Base-by-base conservation (phyloP, 129 eudicot species). In the Sambucus nigra region DNA sequence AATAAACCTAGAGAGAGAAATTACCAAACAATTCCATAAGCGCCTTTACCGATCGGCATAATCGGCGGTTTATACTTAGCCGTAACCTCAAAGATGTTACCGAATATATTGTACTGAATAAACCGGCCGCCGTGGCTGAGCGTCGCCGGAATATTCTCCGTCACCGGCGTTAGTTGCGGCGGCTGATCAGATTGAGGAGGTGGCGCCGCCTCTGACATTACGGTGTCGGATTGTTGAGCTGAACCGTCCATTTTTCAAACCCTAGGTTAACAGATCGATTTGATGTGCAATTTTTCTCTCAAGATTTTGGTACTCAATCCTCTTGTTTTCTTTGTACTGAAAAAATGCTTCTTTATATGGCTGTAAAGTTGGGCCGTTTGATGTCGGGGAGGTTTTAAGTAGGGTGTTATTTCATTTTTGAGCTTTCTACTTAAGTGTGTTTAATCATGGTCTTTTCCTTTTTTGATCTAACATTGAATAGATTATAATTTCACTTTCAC, bases 91-190 rank as follows among this genome's bases (percentile, higher is more conserved):
- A 86, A 81, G 52, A 81, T 68, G 73, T 75, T 81, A 7, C 95
- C 92, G 51, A 78, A 78, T 19, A 86, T 72, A 57, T 86, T 81
- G 58, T 86, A 86, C 47, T 86, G 95, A 6, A 88, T 80, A 64
- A 88, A 88, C 40, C 86, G 66, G 5, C 96, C 96, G 25, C 94
- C 94, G 69, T 88, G 96, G 70, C 94, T 88, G 12, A 80, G 84
- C n/a, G 69, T 68, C 1, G 89, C 85, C 38, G 86, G 89, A 11
- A 87, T 82, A 25, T 57, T 72, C 53, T 79, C 87, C 55, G 66
- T 44, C 52, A 80, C 75, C 19, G 75, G 13, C 57, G 73, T 44
- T 17, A 73, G 57, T 21, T 63, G 67, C 10, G 68, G 65, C 14
- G 69, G 53, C 9, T 12, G 51, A n/a, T 19, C 44, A 7, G 65